Percentiles rank a stretch among this genome's conserved stretches.
These are phyloP conservation scores for Artemisia tridentata DNA, from an alignment of 129 eudicot species.

Conservation along the genomic window DNA sequence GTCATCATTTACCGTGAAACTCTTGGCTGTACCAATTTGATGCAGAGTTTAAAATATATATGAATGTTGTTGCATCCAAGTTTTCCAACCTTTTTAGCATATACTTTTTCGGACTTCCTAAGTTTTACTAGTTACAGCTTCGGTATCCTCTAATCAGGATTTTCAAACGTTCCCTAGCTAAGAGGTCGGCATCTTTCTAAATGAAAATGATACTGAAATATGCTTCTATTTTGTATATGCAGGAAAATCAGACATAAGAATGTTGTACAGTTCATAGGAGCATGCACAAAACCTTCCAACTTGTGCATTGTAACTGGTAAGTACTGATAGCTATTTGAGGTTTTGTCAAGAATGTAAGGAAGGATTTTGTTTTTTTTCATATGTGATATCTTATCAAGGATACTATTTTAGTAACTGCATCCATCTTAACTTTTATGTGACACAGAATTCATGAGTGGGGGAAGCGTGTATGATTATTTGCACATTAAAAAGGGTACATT, in stretches of 20 bases:
- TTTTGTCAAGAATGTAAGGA: not conserved
- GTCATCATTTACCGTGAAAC: constrained; percentile 19
- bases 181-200: not conserved
- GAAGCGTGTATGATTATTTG: constrained; percentile 95
- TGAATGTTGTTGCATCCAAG: not conserved
- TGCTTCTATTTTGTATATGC: constrained; percentile 24
- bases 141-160: not conserved
- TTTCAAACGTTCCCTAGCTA: not conserved
- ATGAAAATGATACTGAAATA: not conserved
- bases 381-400: constrained; percentile 1
- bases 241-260: constrained; percentile 96
- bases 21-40: not conserved
- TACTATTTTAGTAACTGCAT: not conserved
- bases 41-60: not conserved
- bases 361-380: not conserved
- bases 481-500: constrained; percentile 94
- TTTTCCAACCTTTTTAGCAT: not conserved
- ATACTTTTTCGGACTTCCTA: not conserved
- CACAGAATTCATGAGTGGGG: constrained; percentile 90
- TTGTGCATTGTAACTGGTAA: constrained; percentile 97
- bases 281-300: constrained; percentile 90
- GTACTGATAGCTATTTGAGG: not conserved
- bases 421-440: not conserved
- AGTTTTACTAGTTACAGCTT: not conserved
- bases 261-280: constrained; percentile 98